Base-by-base conservation (phyloP, 2,329 filamentous ascomycete genomes). In the Escovopsis sp. region DNA sequence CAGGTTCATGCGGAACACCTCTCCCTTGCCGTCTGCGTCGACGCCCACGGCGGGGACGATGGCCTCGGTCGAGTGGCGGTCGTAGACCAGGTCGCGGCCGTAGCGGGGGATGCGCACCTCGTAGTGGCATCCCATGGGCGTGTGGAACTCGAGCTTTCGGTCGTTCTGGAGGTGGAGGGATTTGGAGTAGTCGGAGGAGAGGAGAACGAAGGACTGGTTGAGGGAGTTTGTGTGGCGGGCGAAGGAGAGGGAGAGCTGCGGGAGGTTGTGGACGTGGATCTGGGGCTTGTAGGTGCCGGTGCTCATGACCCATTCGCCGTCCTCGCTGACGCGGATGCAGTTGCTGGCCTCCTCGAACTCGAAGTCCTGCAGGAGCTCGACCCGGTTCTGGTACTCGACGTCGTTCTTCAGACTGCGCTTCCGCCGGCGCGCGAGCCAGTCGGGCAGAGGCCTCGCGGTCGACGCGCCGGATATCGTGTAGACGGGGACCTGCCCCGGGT, bases 301-400 rank as follows among this genome's bases (percentile, higher is more conserved):
- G 50, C 83, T 92, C 83, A 94, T 90, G 28, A 90, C 76, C 87
- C 90, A 98, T 53, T 96, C 79, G 33, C 88, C 88, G 71, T 98
- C 90, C 39, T 94, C 87, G 48, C 84, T 94, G 43, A 90, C 74
- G 34, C 85, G 74, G 43, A 98, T 75, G 53, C 88, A 94, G 46
- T 79, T 75, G 53, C 86, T 94, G 28, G 92, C 88, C 60, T 94
- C 87, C 50, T 94, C 87, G 50, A 98, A 96, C 52, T 92, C 87
- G 56, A 98, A 98, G 53, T 98, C 90, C 51, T 98, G 90, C 27
- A 98, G 70, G 38, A 98, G 68, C 58, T 98, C 90, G 47, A 98
- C 79, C 45, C 90, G 80, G 56, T 86, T 94, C 43, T 87, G 79
- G 59, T 88, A 96, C 53, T 94, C 88, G 40, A 81, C 69, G 53